Percentiles rank a stretch among this genome's conserved stretches.
Conservation (phyloP, 1,284 basidiomycete genomes). For the Microbotryum violaceum region DNA sequence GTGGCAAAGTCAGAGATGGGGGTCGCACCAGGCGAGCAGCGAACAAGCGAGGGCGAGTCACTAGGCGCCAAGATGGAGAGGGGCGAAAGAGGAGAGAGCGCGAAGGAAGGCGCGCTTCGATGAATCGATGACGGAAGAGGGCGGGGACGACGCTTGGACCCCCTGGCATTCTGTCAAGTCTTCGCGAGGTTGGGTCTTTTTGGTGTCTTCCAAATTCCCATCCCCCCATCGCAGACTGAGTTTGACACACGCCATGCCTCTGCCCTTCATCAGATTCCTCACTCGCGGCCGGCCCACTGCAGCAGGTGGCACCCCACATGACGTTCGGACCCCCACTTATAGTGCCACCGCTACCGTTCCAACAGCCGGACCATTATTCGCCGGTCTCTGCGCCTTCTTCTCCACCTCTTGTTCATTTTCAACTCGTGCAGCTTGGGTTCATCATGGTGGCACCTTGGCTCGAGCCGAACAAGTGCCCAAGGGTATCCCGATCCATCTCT, state of each 20-base stretch:
- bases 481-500: not conserved
- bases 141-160: too few relatives aligned
- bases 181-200: too few relatives aligned
- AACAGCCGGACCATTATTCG: not conserved
- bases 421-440: not conserved
- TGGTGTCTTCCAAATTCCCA: too few relatives aligned
- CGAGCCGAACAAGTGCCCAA: not conserved
- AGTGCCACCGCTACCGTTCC: not conserved
- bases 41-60: not conserved
- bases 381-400: conserved; percentile 6
- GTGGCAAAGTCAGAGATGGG: not conserved
- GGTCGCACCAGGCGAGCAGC: not conserved
- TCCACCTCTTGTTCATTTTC: not conserved
- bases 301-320: not conserved
- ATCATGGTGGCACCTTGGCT: conserved; percentile 3
- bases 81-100: too few relatives aligned
- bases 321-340: not conserved
- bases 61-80: too few relatives aligned
- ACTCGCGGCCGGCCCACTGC: too few relatives aligned
- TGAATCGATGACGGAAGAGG: too few relatives aligned
- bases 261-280: not conserved
- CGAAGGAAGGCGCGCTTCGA: too few relatives aligned
- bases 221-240: too few relatives aligned
- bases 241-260: not conserved
- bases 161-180: too few relatives aligned